Evolutionary conservation across 1,284 basidiomycete species (phyloP), one percentile per base, ranked within the genome.

Genomic region (Ganoderma lingzhi): DNA sequence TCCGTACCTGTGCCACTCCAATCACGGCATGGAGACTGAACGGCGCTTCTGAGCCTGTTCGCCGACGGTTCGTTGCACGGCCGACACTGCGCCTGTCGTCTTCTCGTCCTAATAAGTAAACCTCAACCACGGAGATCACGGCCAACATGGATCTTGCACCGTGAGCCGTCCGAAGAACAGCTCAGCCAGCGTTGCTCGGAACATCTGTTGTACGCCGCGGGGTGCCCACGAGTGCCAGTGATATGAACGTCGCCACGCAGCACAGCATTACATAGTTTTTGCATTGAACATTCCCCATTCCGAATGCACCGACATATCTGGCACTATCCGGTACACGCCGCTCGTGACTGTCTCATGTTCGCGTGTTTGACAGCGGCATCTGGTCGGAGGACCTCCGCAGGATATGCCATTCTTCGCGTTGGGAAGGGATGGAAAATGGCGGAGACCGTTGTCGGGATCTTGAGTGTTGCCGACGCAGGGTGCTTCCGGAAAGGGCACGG

Each of bases 81-180:
- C 23, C 23, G 10, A 28, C 42, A 19, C 42, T 44, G 42, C 4
- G 15, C 4, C 10, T 14, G 12, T 28, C 23, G 10, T 51, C 12
- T 51, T 10, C 10, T 4, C 48, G 48, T 14, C 23, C 10, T 0
- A n/a, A 51, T 51, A 28, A 51, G 23, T 48, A 23, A 23, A 48
- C 9, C 23, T 51, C 48, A 51, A 28, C 23, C 2, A 14, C 23
- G 9, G 48, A 51, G 12, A 51, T 19, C 6, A 14, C 23, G 23
- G 19, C 48, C 48, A 12, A 51, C 23, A n/a, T 19, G 45, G 45
- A 28, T 23, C 6, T 9, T 9, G n/a, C 8, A 48, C n/a, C 23
- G 23, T 51, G 48, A 51, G 48, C 48, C 48, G 48, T 28, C 48
- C 48, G 48, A 51, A 51, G 48, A 51, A 48, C 23, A 48, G 9